Conservation (phyloP, 257 asterid genomes). For the Petunia secreta region DNA sequence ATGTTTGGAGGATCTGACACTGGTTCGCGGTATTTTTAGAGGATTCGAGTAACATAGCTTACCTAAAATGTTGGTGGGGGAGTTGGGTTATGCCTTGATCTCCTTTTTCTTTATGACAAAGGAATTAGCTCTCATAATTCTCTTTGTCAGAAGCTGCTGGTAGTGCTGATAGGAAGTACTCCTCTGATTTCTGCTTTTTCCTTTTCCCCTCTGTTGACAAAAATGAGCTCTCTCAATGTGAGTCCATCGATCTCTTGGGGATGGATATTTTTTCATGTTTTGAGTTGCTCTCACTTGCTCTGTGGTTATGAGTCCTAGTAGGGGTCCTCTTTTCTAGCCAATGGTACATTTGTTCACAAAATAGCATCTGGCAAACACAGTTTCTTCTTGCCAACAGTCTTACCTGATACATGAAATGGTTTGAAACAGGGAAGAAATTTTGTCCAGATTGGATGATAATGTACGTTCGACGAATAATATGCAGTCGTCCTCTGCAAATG, state of each 20-base stretch:
- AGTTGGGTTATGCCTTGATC: background rate
- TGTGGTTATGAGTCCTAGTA: background rate
- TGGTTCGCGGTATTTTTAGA: no score
- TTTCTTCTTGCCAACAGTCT: background rate
- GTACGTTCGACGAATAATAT: constrained; percentile 38
- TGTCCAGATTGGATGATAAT: constrained; percentile 61
- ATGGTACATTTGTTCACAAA: background rate
- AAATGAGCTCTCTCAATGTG: background rate
- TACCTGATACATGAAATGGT: background rate
- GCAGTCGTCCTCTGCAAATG: constrained; percentile 41
- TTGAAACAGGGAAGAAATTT: constrained; percentile 76
- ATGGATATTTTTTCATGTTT: background rate
- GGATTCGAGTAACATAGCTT: no score
- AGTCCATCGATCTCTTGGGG: background rate
- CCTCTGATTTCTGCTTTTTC: background rate
- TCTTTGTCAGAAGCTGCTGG: constrained; percentile 2
- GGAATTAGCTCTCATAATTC: background rate
- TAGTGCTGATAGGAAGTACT: background rate
- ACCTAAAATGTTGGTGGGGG: background rate
- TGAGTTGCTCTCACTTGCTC: constrained; percentile 1
- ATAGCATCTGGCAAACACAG: background rate
- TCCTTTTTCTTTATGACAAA: background rate
- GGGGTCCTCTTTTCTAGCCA: background rate
- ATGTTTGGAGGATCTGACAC: no score
- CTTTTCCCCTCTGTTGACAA: background rate